Conservation (phyloP, 1,284 basidiomycete species). For the Marasmius sp. region DNA sequence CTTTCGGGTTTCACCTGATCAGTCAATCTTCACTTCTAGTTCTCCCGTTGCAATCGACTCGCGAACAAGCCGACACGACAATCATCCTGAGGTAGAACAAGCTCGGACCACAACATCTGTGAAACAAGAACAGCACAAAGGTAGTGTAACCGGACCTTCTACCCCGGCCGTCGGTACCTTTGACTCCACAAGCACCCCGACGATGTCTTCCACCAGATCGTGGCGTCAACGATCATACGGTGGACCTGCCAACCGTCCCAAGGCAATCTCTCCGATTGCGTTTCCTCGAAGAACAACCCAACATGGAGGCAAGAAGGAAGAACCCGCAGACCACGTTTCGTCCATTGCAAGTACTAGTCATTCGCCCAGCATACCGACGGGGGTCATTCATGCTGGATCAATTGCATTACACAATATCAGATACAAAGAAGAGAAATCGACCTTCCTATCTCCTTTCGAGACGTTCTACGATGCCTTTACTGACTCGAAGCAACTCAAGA, state of each 20-base stretch:
- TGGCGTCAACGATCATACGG: slow-evolving; percentile 23
- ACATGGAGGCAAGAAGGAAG: slow-evolving; percentile 40
- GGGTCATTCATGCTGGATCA: slow-evolving; percentile 62
- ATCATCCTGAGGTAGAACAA: slow-evolving; percentile 57
- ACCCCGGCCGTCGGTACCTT: slow-evolving; percentile 22
- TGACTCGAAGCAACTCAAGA: too few species aligned
- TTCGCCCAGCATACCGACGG: slow-evolving; percentile 59
- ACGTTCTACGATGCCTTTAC: too few species aligned
- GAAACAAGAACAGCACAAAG: slow-evolving; percentile 70
- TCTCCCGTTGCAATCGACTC: slow-evolving; percentile 69
- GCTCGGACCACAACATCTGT: slow-evolving; percentile 60
- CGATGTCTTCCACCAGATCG: slow-evolving; percentile 37
- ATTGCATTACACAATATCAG: slow-evolving; percentile 56
- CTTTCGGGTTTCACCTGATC: slow-evolving; percentile 42
- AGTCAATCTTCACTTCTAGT: slow-evolving; percentile 51
- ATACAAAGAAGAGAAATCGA: slow-evolving; percentile 59
- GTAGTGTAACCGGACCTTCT: slow-evolving; percentile 48
- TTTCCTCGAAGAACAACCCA: slow-evolving; percentile 66
- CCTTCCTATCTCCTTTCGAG: too few species aligned
- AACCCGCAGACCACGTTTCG: slow-evolving; percentile 23
- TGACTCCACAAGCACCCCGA: slow-evolving; percentile 25
- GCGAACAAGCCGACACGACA: slow-evolving; percentile 57
- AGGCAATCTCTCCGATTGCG: slow-evolving; percentile 53
- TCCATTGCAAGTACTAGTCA: slow-evolving; percentile 40
- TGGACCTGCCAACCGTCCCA: slow-evolving; percentile 24